phyloP scores from a whole-genome alignment of 352 stramenopile genomes.

The Globisporangium nagaii region DNA sequence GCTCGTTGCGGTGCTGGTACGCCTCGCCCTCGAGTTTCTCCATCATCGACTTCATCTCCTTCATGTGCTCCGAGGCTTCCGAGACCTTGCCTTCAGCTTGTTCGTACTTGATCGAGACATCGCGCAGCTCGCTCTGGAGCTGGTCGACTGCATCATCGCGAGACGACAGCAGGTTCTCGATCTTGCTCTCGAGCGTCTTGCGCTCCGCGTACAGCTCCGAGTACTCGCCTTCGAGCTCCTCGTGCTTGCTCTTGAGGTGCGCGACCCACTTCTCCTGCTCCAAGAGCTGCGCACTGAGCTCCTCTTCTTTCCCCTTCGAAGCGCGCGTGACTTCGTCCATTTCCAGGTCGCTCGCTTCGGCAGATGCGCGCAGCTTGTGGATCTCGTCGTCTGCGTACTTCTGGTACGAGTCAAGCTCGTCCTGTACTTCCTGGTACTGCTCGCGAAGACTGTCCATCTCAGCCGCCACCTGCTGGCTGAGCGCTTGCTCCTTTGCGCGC shows the following conservation, averaged over 20 bases:
- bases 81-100: constrained; percentile 13
- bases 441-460: constrained; percentile 39
- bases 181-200: constrained; percentile 17
- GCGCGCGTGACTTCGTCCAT: constrained; percentile 23
- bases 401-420: constrained; percentile 45
- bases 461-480: constrained; percentile 14
- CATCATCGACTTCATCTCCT: constrained; percentile 31
- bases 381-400: constrained; percentile 52
- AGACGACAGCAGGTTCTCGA: constrained; percentile 22
- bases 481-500: constrained; percentile 33
- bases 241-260: constrained; percentile 20
- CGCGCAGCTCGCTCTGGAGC: constrained; percentile 21
- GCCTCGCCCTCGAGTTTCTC: constrained; percentile 52
- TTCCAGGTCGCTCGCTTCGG: constrained; percentile 32
- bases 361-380: constrained; percentile 27
- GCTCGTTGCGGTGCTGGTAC: constrained; percentile 36
- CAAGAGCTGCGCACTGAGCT: constrained; percentile 14
- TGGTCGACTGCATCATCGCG: constrained; percentile 21
- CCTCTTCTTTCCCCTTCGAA: constrained; percentile 19
- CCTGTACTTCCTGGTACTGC: constrained; percentile 36
- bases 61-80: constrained; percentile 16
- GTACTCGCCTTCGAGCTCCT: constrained; percentile 26
- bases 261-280: constrained; percentile 22
- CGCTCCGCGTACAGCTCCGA: constrained; percentile 24
- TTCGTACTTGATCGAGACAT: constrained; percentile 23